Base-by-base conservation (phyloP, 2,329 filamentous ascomycete genomes). In the Hyphodiscus sp. region DNA sequence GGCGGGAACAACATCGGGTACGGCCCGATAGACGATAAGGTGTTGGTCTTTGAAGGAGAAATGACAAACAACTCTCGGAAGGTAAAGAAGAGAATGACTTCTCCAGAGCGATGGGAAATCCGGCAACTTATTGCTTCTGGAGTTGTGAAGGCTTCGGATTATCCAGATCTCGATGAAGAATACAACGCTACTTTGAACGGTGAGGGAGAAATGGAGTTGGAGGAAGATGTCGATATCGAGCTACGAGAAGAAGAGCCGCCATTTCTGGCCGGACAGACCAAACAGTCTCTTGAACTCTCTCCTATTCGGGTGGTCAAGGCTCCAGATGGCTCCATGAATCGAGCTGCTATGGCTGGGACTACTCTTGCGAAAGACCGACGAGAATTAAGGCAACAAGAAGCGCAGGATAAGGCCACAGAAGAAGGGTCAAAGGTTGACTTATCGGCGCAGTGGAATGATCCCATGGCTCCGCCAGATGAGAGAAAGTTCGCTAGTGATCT, bases 241-340 rank as follows among this genome's bases (percentile, higher is more conserved):
- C 89, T 99, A 29, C 82, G 86, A 61, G 94, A 99, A 58, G 94
- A 99, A 64, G 94, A 99, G 65, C 95, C 94, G 0, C 94, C 94
- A 0, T 99, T 99, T 75, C 72, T 99, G 58, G 88, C 89, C 16
- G 94, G 94, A 4, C 95, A 99, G 69, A 99, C 94, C 0, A 96
- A 96, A 67, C 91, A 96, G 67, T 96, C 91, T 10, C 77, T 99
- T 9, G 94, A 99, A 66, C 74, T 99, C 3, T 96, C 91, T 1
- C 94, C 94, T 0, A 99, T 99, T 57, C 82, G 95, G 59, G 91
- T 99, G 20, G 89, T 99, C 63, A 97, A 97, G 71, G 94, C 94
- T 1, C 95, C 94, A 0, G 94, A 99, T 70, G 94, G 94, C n/a
- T 97, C 92, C 3, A 85, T 99, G 71, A 99, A 99, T 68, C 82